Evolutionary conservation across 2,329 filamentous ascomycete species (phyloP).

Genomic region (Microsporum ferrugineum): DNA sequence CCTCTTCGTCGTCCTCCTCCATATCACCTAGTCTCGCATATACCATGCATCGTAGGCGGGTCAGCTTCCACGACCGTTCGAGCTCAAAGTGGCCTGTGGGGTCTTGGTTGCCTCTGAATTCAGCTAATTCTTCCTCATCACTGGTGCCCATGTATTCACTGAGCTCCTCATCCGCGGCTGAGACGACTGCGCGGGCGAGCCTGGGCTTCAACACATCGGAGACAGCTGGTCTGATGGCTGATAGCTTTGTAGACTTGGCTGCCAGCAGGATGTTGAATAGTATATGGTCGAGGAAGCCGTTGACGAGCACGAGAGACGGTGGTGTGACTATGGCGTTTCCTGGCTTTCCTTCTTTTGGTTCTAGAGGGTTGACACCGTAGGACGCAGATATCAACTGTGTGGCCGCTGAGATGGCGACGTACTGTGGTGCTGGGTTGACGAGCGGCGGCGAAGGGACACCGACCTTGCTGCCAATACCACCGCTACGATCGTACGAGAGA

Average conservation of each 20-base stretch:
- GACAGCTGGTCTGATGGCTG: slow-evolving; percentile 67
- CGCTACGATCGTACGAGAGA: slow-evolving; percentile 29
- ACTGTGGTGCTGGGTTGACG: slow-evolving; percentile 67
- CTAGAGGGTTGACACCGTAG: slow-evolving; percentile 61
- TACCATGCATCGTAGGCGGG: slow-evolving; percentile 89
- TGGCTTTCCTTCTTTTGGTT: slow-evolving; percentile 53
- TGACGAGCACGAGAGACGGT: slow-evolving; percentile 65
- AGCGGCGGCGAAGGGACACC: slow-evolving; percentile 53
- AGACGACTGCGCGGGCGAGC: slow-evolving; percentile 72
- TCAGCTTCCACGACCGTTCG: slow-evolving; percentile 89
- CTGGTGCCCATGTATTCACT: slow-evolving; percentile 72
- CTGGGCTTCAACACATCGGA: slow-evolving; percentile 79
- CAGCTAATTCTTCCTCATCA: slow-evolving; percentile 59
- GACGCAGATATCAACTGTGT: slow-evolving; percentile 86
- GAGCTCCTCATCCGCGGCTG: slow-evolving; percentile 74
- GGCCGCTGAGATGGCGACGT: slow-evolving; percentile 77
- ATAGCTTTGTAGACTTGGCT: slow-evolving; percentile 65
- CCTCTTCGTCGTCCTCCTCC: slow-evolving; percentile 95
- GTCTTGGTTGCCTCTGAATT: slow-evolving; percentile 42
- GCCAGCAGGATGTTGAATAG: slow-evolving; percentile 79
- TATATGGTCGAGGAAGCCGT: slow-evolving; percentile 85
- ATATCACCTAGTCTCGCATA: slow-evolving; percentile 93
- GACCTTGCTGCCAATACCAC: slow-evolving; percentile 17
- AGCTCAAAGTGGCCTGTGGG: slow-evolving; percentile 63
- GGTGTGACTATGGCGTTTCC: slow-evolving; percentile 63